Conservation (phyloP, 306 rosid species). For the Medicago ruthenica region DNA sequence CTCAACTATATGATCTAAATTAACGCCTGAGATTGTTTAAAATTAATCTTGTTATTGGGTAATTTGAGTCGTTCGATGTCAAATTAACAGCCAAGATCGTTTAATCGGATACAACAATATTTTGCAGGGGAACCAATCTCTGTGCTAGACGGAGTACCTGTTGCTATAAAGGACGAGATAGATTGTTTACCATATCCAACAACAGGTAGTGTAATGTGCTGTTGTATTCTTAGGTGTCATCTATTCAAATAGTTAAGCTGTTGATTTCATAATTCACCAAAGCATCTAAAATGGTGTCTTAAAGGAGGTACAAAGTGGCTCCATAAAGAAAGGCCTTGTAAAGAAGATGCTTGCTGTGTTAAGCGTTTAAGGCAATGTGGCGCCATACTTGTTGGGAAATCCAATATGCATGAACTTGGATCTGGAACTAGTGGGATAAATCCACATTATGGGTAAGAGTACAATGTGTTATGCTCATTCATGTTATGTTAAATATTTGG, state of each 20-base stretch:
- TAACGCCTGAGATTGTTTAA: not conserved
- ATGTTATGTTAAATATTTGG: constrained; percentile 3
- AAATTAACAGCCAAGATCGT: not conserved
- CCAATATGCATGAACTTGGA: constrained; percentile 99
- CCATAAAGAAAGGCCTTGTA: constrained; percentile 76
- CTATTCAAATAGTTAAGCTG: constrained; percentile 16
- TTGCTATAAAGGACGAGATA: constrained; percentile 94
- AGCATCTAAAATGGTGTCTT: constrained; percentile 37
- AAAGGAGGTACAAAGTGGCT: constrained; percentile 93
- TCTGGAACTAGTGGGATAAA: constrained; percentile 96
- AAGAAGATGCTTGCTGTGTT: constrained; percentile 81
- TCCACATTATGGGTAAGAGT: constrained; percentile 86
- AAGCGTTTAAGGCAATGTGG: constrained; percentile 79
- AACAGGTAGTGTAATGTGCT: constrained; percentile 62
- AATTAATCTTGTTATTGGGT: not conserved
- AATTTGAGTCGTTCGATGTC: not conserved
- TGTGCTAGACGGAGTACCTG: constrained; percentile 78
- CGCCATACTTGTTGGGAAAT: constrained; percentile 84
- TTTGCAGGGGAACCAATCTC: constrained; percentile 75
- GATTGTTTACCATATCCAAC: constrained; percentile 95
- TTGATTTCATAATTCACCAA: constrained; percentile 30
- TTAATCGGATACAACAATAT: constrained; percentile 21
- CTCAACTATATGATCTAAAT: not conserved
- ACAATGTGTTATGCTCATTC: constrained; percentile 12
- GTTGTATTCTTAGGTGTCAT: constrained; percentile 20